Evolutionary conservation across 345 rosid species (phyloP).

Genomic region (Abelmoschus esculentus): DNA sequence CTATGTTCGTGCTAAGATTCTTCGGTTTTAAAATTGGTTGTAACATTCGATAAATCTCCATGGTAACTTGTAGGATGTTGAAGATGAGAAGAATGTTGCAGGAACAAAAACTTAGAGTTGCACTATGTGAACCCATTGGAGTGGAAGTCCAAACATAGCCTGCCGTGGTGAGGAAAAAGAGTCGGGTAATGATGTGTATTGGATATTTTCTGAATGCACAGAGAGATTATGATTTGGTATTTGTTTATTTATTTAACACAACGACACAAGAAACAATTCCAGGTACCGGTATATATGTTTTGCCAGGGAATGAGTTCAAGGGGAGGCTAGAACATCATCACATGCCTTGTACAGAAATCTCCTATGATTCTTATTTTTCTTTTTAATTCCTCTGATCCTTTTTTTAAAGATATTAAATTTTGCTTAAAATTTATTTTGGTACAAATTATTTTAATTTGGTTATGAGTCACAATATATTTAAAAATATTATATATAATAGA

Average conservation of each 20-base stretch:
- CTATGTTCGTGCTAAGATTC: not conserved
- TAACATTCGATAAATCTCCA: not conserved
- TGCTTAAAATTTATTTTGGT: too few species aligned
- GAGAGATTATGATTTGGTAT: not conserved
- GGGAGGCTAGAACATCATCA: not conserved
- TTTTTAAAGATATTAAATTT: too few species aligned
- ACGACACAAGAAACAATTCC: not conserved
- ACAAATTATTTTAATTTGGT: too few species aligned
- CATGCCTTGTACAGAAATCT: conserved; percentile 25
- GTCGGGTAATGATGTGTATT: not conserved
- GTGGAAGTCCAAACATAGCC: not conserved
- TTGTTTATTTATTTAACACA: conserved; percentile 13
- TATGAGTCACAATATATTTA: too few species aligned
- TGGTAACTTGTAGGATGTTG: conserved; percentile 44
- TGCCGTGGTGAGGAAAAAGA: not conserved
- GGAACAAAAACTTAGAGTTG: conserved; percentile 12
- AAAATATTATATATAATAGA: too few species aligned
- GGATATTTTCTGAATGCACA: not conserved
- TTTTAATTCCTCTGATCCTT: not conserved
- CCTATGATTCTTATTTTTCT: conserved; percentile 14
- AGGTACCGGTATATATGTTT: not conserved
- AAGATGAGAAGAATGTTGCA: conserved; percentile 35
- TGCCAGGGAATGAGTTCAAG: not conserved
- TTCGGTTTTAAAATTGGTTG: not conserved
- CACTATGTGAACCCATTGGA: not conserved